phyloP scores from a whole-genome alignment of 805 yeast species.

The Zygotorulaspora florentina region DNA sequence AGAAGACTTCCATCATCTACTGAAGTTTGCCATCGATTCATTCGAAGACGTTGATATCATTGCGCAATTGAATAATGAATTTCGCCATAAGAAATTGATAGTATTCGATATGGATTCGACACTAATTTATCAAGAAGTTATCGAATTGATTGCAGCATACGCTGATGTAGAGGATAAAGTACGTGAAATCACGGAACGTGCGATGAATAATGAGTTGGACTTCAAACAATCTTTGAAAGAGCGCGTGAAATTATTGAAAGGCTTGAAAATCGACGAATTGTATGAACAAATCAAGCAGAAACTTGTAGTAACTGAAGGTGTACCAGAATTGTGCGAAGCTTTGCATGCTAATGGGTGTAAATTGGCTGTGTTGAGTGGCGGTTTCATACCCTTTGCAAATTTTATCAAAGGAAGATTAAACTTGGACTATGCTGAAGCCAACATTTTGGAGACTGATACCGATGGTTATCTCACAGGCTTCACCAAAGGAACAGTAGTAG shows the following conservation, averaged over 20 bases:
- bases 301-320: conserved; percentile 81
- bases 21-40: conserved; percentile 3
- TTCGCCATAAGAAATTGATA: conserved; percentile 46
- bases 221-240: conserved; percentile 73
- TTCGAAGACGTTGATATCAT: conserved; percentile 23
- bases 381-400: conserved; percentile 84
- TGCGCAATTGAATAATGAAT: conserved; percentile 21
- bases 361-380: conserved; percentile 90
- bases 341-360: conserved; percentile 60
- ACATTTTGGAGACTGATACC: conserved; percentile 49
- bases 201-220: conserved; percentile 96
- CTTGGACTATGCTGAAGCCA: conserved; percentile 88
- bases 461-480: conserved; percentile 61
- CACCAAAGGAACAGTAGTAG: conserved; percentile 77
- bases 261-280: conserved; percentile 64
- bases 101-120: conserved; percentile 99
- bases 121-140: conserved; percentile 90
- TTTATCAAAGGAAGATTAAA: conserved; percentile 63
- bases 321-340: conserved; percentile 59
- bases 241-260: conserved; percentile 77
- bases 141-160: conserved; percentile 89
- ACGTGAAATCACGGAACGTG: conserved; percentile 81
- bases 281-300: conserved; percentile 76
- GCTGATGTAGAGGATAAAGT: conserved; percentile 89
- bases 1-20: conserved; percentile 6